Percentiles rank a stretch among this genome's conserved stretches.
These are phyloP conservation scores for Sergeia podlipaevii DNA, from an alignment of 208 protist species.

Conservation along the genomic window DNA sequence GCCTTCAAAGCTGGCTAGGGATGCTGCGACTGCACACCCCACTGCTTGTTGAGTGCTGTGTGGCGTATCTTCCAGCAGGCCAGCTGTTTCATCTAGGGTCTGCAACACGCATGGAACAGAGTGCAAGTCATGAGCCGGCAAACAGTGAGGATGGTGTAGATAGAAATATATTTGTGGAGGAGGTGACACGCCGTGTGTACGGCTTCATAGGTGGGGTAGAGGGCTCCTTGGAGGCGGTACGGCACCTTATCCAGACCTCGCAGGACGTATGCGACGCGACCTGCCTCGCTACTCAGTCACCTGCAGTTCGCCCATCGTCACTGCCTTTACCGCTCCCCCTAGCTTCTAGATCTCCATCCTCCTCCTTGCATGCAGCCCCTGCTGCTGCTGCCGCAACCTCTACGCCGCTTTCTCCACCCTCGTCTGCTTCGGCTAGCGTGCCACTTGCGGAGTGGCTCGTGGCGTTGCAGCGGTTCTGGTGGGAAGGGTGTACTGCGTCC, in stretches of 20 bases:
- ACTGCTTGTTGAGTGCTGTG: slow-evolving; percentile 56
- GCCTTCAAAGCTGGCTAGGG: slow-evolving; percentile 39
- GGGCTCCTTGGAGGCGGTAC: slow-evolving; percentile 34
- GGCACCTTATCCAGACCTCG: slow-evolving; percentile 13
- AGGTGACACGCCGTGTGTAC: slow-evolving; percentile 15
- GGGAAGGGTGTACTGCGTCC: slow-evolving; percentile 40
- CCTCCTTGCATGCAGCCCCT: no score
- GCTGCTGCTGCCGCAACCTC: no score
- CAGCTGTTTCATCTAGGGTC: slow-evolving; percentile 10
- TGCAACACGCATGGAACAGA: neutral
- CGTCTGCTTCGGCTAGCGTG: no score
- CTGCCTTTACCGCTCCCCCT: no score
- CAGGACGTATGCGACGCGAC: no score
- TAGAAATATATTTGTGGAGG: slow-evolving; percentile 34
- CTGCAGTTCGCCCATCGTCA: no score
- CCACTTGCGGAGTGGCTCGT: slow-evolving; percentile 32
- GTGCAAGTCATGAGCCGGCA: neutral
- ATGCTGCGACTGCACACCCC: slow-evolving; percentile 48
- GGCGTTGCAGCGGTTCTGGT: slow-evolving; percentile 58
- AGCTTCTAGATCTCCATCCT: no score
- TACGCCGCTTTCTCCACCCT: no score
- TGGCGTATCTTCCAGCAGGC: slow-evolving; percentile 18
- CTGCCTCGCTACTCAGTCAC: no score
- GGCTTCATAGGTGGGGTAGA: slow-evolving; percentile 21
- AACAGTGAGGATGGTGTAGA: slow-evolving; percentile 8